Evolutionary conservation across 1,284 basidiomycete species (phyloP), one percentile per base, ranked within the genome.

Genomic region (Ganoderma leucocontextum): DNA sequence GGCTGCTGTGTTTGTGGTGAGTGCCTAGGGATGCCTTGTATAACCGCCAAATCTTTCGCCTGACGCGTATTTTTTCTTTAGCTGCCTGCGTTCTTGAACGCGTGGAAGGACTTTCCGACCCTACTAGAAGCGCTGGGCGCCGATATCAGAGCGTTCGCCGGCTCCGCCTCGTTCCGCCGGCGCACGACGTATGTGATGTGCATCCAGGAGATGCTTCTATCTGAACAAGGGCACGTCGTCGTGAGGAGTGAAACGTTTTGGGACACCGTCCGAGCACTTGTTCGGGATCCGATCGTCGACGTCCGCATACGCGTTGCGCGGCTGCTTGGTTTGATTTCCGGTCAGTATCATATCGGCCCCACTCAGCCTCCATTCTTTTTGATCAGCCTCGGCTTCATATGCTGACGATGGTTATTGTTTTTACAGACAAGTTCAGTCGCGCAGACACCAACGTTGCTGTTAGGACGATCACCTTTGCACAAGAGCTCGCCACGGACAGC

Each of bases 301-400:
- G 95, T 99, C 59, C 88, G 96, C 53, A 95, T 98, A 67, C 92
- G 90, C 8, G 85, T 97, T 1, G 91, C 96, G 15, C 87, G 94
- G 57, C 83, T 94, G 39, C 80, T 90, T 25, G 86, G 87, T 47
- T 78, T 81, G 53, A 79, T 91, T 61, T 86, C 83, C 73, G 84
- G 89, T 88, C 77, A 77, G 71, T 70, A n/a, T 58, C 35, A 35
- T 57, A 59, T 22, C 36, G n/a, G 8, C 35, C n/a, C 38, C 29
- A 36, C 29, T 12, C 25, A 10, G 60, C 29, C 13, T 49, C 39
- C 39, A 42, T 29, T 19, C 4, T 17, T 29, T 36, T 86, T 80
- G 42, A 19, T 38, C 62, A 39, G 60, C 59, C 62, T 29, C 64
- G 22, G 49, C 66, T 29, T 29, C 55, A 17, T 44, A 17, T 49